These are phyloP conservation scores for Metschnikowia drakensbergensis DNA, from an alignment of 805 yeast genomes.

Conservation along the genomic window DNA sequence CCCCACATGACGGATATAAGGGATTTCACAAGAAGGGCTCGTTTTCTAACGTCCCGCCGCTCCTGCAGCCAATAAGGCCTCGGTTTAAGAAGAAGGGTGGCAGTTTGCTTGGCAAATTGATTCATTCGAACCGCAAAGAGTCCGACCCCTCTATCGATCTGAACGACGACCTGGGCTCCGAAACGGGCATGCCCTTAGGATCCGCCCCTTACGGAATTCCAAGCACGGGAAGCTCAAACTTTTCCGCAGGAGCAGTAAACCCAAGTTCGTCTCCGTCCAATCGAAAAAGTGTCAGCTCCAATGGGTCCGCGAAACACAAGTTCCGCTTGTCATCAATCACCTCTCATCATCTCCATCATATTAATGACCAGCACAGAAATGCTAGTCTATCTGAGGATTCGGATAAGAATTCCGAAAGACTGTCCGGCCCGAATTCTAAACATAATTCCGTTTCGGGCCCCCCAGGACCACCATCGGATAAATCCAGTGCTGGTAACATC, in stretches of 20 bases:
- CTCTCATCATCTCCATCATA: constrained; percentile 21
- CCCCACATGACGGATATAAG: constrained; percentile 25
- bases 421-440: constrained; percentile 12
- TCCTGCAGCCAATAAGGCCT: constrained; percentile 48
- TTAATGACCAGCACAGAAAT: constrained; percentile 12
- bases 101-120: constrained; percentile 38
- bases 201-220: constrained; percentile 14
- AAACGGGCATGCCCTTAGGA: neutral
- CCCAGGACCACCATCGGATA: constrained; percentile 6
- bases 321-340: constrained; percentile 36
- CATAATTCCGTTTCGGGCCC: constrained; percentile 15
- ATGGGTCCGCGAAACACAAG: constrained; percentile 28
- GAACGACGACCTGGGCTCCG: constrained; percentile 5
- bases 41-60: constrained; percentile 40
- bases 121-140: constrained; percentile 33
- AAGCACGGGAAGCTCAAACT: constrained; percentile 11
- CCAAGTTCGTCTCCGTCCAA: neutral
- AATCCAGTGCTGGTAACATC: neutral
- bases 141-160: constrained; percentile 18
- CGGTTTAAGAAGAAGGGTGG: constrained; percentile 37
- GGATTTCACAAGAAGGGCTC: constrained; percentile 38
- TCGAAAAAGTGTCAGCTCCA: constrained; percentile 13
- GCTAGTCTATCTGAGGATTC: constrained; percentile 14
- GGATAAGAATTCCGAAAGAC: constrained; percentile 9
- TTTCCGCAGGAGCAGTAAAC: constrained; percentile 8